Base-by-base conservation (phyloP, 1,284 basidiomycete species). In the Mycena sp. region DNA sequence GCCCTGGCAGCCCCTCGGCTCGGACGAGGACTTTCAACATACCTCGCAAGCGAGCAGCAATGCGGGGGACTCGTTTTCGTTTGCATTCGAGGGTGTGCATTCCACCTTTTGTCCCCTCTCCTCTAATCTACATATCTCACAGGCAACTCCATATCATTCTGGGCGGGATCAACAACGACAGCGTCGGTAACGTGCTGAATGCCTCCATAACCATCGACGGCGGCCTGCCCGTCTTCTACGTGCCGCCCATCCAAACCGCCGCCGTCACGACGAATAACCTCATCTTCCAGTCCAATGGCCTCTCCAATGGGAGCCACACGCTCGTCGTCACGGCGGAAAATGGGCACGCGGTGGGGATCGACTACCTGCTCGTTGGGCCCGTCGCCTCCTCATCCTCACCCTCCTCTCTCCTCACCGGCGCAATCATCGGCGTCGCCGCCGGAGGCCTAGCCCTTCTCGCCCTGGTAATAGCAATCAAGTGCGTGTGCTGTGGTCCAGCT, bases 321-420 rank as follows among this genome's bases (percentile, higher is more conserved):
- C 25, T 48, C 21, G 45, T 48, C 45, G 23, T 48, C 45, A 48
- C 45, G 45, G 45, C 45, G 16, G 45, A 48, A 19, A 48, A 48
- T 25, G 45, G 28, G 16, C 16, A 48, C 28, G 25, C 16, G 16
- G 45, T 48, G 25, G 14, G 45, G 45, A 25, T 48, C 19, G 45
- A 48, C 25, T 48, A 48, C 23, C 19, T 48, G 16, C 21, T 48
- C 21, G 45, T 48, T n/a, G n/a, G n/a, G n/a, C n/a, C n/a, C n/a
- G n/a, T n/a, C n/a, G n/a, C n/a, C n/a, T n/a, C n/a, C n/a, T n/a
- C n/a, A n/a, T n/a, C n/a, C n/a, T n/a, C n/a, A n/a, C n/a, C n/a
- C n/a, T n/a, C n/a, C n/a, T n/a, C n/a, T n/a, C n/a, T n/a, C n/a
- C n/a, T n/a, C n/a, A n/a, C n/a, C n/a, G n/a, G n/a, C n/a, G n/a